Percentiles rank a stretch among this genome's conserved stretches.
Conservation (phyloP, 1,284 basidiomycete species). For the Trametes polyzona region DNA sequence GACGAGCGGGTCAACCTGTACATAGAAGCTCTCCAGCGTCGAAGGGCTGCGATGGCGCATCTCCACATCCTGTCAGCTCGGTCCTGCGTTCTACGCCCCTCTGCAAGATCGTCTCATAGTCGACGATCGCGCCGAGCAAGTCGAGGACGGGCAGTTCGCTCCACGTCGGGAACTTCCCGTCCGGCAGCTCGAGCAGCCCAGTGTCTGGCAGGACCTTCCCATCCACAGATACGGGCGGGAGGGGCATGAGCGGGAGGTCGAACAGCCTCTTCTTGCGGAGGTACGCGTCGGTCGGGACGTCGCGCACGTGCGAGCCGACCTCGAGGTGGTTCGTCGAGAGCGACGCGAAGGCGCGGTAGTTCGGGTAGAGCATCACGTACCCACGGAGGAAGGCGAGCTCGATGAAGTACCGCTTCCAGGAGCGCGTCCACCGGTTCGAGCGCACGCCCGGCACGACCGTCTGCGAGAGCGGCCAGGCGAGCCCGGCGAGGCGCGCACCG, state of each 20-base stretch:
- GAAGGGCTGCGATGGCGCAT: constrained; percentile 19
- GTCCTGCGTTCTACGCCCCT: constrained; percentile 39
- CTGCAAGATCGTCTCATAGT: constrained; percentile 45
- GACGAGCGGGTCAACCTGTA: not conserved
- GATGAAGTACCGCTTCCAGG: constrained; percentile 89
- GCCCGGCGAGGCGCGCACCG: constrained; percentile 60
- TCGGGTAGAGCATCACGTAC: constrained; percentile 87
- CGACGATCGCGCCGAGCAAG: constrained; percentile 61
- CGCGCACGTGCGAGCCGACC: constrained; percentile 76
- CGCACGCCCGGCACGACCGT: constrained; percentile 69
- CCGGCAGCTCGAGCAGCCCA: constrained; percentile 62
- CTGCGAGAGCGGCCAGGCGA: constrained; percentile 32
- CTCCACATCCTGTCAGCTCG: constrained; percentile 30
- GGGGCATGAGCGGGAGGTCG: constrained; percentile 66
- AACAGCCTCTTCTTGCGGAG: constrained; percentile 66
- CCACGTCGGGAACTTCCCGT: constrained; percentile 55
- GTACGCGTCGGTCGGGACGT: constrained; percentile 50
- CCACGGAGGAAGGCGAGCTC: constrained; percentile 80
- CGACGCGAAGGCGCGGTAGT: constrained; percentile 69
- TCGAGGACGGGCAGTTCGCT: constrained; percentile 66
- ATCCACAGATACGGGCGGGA: constrained; percentile 30
- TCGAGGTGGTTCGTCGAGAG: constrained; percentile 87
- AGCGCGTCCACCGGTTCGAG: constrained; percentile 78
- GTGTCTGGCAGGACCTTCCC: constrained; percentile 19
- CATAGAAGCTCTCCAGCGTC: constrained; percentile 45